These are phyloP conservation scores for Carex pumila DNA, from an alignment of 176 grass and related monocot genomes.

Conservation along the genomic window DNA sequence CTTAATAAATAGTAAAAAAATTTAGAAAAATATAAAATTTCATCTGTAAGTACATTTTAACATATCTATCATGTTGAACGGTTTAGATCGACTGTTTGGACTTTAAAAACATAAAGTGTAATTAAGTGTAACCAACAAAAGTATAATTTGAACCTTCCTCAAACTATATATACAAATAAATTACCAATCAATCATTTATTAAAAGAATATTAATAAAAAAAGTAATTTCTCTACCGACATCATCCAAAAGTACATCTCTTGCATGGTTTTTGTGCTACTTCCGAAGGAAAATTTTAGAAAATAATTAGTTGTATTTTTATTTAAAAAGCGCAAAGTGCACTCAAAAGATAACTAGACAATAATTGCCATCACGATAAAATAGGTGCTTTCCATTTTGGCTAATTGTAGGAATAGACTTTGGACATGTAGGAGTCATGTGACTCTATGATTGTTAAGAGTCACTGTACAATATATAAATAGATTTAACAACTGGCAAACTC, in stretches of 20 bases:
- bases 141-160: no score
- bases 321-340: background rate
- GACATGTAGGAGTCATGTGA: conserved; percentile 37
- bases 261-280: background rate
- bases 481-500: background rate
- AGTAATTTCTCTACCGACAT: background rate
- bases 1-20: no score
- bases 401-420: conserved; percentile 10
- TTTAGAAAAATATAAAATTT: no score
- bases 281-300: background rate
- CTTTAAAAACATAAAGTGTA: no score
- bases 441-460: conserved; percentile 31
- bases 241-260: background rate
- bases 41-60: no score
- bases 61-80: no score
- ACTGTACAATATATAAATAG: conserved; percentile 16
- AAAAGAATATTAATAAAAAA: background rate
- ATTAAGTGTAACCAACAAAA: no score
- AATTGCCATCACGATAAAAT: conserved; percentile 19
- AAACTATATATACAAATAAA: background rate
- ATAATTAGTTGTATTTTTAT: background rate
- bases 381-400: conserved; percentile 4
- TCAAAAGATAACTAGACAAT: conserved; percentile 11
- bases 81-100: no score
- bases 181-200: background rate